Evolutionary conservation across 768 basidiomycete species (phyloP), one percentile per base, ranked within the genome.

Genomic region (Tylopilus rubrobrunneus): DNA sequence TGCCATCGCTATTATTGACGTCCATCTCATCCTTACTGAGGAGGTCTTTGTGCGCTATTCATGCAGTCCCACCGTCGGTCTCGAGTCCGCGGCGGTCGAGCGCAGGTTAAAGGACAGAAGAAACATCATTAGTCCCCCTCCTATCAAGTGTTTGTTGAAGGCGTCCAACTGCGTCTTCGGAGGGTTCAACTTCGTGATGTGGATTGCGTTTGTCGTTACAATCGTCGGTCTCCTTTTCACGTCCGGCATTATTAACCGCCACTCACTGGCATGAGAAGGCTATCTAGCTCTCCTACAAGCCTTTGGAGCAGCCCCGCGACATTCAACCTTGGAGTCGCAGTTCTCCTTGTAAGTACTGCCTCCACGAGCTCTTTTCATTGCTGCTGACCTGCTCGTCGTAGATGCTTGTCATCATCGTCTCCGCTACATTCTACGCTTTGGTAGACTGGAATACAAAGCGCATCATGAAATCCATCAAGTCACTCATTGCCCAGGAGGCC

Each of bases 401-500:
- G 76, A 58, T 78, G 46, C 64, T 76, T 7, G 76, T 77, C 49
- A 77, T 75, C 48, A 56, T 69, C 48, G 41, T 77, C 31, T 77
- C 76, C 4, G 64, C 76, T 4, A 73, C 72, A 1, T 74, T 81
- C 62, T 81, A 81, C 45, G 78, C 80, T 4, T 66, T 75, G 7
- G 77, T 78, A 39, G 81, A 82, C 59, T 82, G 70, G 60, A 74
- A 75, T 15, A 78, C 80, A 8, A 71, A 64, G 12, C 70, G 76
- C 1, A 75, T 78, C 51, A 82, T 82, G 77, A 74, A 76, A 34
- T 79, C 78, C 12, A 81, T 82, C 63, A 81, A 77, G 62, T 77
- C 76, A 53, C 78, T 85, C 23, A 80, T 84, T 12, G 81, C 83
- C 2, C 76, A 83, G 21, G 79, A 80, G 59, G 82, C 81, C 29